A percentile compares a stretch with the other conserved stretches of the same genome.
These are phyloP conservation scores for Podospora anserina DNA, from an alignment of 495 filamentous ascomycete genomes.

Conservation along the genomic window DNA sequence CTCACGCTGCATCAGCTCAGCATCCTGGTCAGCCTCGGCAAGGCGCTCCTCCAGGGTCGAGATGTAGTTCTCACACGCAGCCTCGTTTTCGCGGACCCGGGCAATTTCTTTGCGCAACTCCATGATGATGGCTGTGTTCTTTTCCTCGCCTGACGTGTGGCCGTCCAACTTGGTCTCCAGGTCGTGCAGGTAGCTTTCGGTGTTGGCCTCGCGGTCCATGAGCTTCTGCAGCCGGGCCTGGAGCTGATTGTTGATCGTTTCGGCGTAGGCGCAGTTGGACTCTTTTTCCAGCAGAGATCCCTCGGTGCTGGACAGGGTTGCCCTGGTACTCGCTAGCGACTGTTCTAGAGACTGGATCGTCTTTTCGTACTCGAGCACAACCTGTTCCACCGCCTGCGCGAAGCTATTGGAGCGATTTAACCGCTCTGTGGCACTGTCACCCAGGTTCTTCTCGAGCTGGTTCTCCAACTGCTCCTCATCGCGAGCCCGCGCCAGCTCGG, in stretches of 20 bases:
- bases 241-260: conserved; percentile 87
- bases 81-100: conserved; percentile 86
- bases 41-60: conserved; percentile 94
- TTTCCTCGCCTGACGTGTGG: conserved; percentile 87
- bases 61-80: conserved; percentile 89
- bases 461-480: conserved; percentile 58
- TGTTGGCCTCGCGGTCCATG: conserved; percentile 82
- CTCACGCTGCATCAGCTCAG: conserved; percentile 94
- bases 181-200: conserved; percentile 87
- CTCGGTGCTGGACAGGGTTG: conserved; percentile 78
- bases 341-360: conserved; percentile 93
- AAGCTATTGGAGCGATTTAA: conserved; percentile 93
- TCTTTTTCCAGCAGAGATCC: conserved; percentile 87
- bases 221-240: conserved; percentile 84
- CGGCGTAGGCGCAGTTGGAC: conserved; percentile 83
- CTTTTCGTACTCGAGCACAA: conserved; percentile 97
- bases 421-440: conserved; percentile 80
- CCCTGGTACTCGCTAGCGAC: conserved; percentile 83
- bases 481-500: conserved; percentile 83
- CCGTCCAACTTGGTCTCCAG: conserved; percentile 86
- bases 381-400: conserved; percentile 89
- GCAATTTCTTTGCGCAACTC: conserved; percentile 90
- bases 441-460: conserved; percentile 54
- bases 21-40: conserved; percentile 93
- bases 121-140: conserved; percentile 75